Percentiles rank a stretch among this genome's conserved stretches.
phyloP scores from a whole-genome alignment of 768 basidiomycete species.

The Lentinula boryana region DNA sequence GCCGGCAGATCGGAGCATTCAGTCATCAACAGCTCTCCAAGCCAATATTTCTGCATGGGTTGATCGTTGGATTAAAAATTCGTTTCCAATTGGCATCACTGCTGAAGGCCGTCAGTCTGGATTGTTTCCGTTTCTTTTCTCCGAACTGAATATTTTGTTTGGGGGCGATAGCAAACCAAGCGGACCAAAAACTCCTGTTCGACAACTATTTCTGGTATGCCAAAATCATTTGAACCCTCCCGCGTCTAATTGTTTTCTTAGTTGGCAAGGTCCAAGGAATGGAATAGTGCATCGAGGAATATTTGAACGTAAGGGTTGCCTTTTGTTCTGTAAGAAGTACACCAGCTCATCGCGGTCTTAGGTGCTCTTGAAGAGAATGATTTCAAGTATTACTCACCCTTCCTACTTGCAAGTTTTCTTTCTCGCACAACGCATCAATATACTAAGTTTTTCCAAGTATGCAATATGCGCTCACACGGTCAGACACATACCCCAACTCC shows the following conservation, averaged over 20 bases:
- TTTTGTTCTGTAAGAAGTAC: not conserved
- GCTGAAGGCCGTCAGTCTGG: conserved; percentile 4
- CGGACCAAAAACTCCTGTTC: conserved; percentile 2
- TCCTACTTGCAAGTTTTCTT: conserved; percentile 2
- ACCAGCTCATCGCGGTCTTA: not conserved
- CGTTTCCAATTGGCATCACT: not conserved
- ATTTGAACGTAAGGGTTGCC: conserved; percentile 1
- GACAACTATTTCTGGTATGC: conserved; percentile 9
- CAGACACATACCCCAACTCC: conserved; percentile 4
- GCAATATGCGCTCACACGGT: conserved; percentile 7
- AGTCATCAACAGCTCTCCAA: not conserved
- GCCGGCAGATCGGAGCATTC: not conserved
- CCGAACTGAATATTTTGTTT: not conserved
- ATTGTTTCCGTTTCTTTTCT: not conserved
- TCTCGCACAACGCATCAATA: not conserved
- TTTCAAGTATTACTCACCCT: conserved; percentile 5
- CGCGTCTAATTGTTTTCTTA: not conserved
- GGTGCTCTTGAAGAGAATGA: conserved; percentile 7
- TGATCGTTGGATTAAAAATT: not conserved
- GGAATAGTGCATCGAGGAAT: conserved; percentile 5
- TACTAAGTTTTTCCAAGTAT: not conserved
- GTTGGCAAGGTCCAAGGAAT: conserved; percentile 9
- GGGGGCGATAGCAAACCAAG: not conserved
- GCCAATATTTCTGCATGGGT: conserved; percentile 1
- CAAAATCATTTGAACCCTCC: not conserved